Conservation (phyloP, 257 asterid species). For the Solanum sparsipilum region DNA sequence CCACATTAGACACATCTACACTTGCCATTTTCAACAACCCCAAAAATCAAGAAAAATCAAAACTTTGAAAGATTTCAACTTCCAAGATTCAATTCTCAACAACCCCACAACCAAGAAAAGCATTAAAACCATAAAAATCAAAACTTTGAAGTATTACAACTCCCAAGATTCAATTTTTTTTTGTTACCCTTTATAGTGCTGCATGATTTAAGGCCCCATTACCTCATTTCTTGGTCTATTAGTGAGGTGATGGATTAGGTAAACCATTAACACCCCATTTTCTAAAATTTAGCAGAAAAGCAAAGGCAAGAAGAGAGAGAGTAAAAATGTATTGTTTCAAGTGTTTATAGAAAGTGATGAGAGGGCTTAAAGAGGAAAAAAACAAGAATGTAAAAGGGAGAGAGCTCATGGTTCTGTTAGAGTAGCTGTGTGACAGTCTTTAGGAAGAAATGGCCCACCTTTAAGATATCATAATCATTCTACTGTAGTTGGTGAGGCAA, state of each 20-base stretch:
- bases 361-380: slow-evolving; percentile 16
- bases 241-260: slow-evolving; percentile 33
- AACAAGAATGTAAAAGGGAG: slow-evolving; percentile 8
- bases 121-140: slow-evolving; percentile 9
- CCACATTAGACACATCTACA: slow-evolving; percentile 33
- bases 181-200: not conserved
- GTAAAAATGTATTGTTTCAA: slow-evolving; percentile 6
- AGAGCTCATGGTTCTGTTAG: not conserved
- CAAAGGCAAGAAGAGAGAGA: not conserved
- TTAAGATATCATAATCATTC: not conserved
- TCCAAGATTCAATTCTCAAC: not conserved
- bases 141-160: not conserved
- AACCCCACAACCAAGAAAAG: slow-evolving; percentile 4
- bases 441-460: not conserved
- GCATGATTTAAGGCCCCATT: not conserved
- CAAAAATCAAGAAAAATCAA: slow-evolving; percentile 20
- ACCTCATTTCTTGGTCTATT: not conserved
- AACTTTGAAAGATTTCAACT: slow-evolving; percentile 3
- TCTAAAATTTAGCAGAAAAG: slow-evolving; percentile 1
- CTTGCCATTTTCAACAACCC: slow-evolving; percentile 26
- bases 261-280: slow-evolving; percentile 20
- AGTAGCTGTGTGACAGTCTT: not conserved
- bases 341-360: slow-evolving; percentile 13
- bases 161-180: not conserved
- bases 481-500: not conserved